These are phyloP conservation scores for Claviceps pusilla DNA, from an alignment of 2,329 filamentous ascomycete genomes.

Conservation along the genomic window DNA sequence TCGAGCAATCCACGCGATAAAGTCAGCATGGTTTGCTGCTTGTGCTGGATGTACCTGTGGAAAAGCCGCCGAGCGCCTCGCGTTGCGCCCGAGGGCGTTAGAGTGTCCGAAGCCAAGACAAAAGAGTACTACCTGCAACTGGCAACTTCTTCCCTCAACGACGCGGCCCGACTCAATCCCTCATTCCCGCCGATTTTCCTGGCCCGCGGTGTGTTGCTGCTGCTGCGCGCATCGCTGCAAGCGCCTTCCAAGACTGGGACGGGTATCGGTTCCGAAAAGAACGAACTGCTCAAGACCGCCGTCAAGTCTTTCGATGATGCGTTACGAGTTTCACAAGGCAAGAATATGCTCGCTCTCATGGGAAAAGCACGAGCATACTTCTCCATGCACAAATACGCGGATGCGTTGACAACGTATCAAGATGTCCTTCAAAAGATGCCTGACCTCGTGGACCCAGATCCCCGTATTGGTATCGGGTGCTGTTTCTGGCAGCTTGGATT, in stretches of 20 bases:
- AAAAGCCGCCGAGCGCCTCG: conserved; percentile 70
- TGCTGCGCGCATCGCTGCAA: conserved; percentile 75
- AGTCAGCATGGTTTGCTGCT: conserved; percentile 65
- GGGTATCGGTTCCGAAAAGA: conserved; percentile 55
- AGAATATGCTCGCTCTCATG: conserved; percentile 84
- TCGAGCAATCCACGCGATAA: conserved; percentile 66
- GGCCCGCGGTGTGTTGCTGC: conserved; percentile 74
- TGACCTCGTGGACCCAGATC: conserved; percentile 79
- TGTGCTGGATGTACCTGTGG: conserved; percentile 84
- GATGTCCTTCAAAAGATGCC: conserved; percentile 75
- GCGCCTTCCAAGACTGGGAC: conserved; percentile 54
- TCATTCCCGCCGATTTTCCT: conserved; percentile 83
- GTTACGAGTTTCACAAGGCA: conserved; percentile 64
- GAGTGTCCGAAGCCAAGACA: conserved; percentile 61
- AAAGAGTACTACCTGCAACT: conserved; percentile 87
- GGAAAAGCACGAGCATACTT: conserved; percentile 79
- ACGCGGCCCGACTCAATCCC: conserved; percentile 86
- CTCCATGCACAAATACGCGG: conserved; percentile 70
- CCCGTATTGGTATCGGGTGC: conserved; percentile 86
- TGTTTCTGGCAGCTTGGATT: conserved; percentile 95
- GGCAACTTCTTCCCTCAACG: conserved; percentile 84
- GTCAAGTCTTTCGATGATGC: conserved; percentile 93
- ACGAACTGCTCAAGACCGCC: conserved; percentile 69
- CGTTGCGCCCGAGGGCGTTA: conserved; percentile 44
- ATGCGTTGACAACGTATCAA: conserved; percentile 75